A percentile compares a stretch with the other conserved stretches of the same genome.
These are phyloP conservation scores for Aureobasidium zeae DNA, from an alignment of 2,329 filamentous ascomycete genomes.

Conservation along the genomic window DNA sequence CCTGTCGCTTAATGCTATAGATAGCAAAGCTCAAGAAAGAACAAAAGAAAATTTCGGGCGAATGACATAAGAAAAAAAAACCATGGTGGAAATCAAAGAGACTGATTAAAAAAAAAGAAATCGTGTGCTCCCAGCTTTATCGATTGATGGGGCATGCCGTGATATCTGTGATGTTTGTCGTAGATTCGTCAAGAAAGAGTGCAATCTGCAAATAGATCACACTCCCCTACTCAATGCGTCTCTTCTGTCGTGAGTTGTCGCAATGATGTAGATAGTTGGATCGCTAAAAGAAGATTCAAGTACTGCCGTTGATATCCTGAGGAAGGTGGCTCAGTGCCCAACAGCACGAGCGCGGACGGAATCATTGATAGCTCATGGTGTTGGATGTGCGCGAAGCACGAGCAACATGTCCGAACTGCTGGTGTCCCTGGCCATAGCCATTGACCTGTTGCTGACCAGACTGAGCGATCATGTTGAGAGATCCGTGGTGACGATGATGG, in stretches of 20 bases:
- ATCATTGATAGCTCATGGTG: conserved; percentile 15
- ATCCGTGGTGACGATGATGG: conserved; percentile 4
- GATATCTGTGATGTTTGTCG: conserved; percentile 5
- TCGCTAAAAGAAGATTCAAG: conserved; percentile 3
- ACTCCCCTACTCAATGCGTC: conserved; percentile 4
- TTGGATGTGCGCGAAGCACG: conserved; percentile 3
- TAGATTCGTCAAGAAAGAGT: conserved; percentile 11
- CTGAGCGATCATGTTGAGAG: conserved; percentile 13
- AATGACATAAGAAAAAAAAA: too few species aligned
- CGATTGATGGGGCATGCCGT: conserved; percentile 6
- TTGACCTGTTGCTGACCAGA: conserved; percentile 9
- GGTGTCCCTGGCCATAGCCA: conserved; percentile 10
- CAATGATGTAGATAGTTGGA: too few species aligned
- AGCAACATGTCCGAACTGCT: conserved; percentile 4
- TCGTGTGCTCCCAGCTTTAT: conserved; percentile 8
- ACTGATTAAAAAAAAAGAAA: conserved; percentile 1
- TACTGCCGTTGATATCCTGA: not conserved
- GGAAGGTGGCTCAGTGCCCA: not conserved
- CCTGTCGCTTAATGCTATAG: conserved; percentile 13
- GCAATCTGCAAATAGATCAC: not conserved
- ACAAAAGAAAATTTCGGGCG: conserved; percentile 1
- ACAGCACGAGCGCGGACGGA: not conserved
- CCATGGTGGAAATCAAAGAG: not conserved
- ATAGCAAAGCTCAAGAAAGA: too few species aligned
- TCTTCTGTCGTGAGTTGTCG: not conserved